phyloP scores from a whole-genome alignment of 2,329 filamentous ascomycete genomes.

The Elsinoe australis region DNA sequence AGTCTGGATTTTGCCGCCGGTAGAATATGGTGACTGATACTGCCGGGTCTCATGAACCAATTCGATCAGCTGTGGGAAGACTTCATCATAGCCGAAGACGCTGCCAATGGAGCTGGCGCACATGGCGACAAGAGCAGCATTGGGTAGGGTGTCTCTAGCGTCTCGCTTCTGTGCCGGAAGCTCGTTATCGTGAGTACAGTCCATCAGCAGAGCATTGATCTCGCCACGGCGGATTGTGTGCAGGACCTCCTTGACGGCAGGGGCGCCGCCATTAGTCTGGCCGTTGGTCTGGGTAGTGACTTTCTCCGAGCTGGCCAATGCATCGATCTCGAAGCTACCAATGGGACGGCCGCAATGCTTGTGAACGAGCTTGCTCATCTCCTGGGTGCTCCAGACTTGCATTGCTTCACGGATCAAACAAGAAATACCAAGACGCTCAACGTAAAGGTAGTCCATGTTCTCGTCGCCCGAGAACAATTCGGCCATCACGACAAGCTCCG shows the following conservation, averaged over 20 bases:
- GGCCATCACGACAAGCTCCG: constrained; percentile 83
- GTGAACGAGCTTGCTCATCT: constrained; percentile 87
- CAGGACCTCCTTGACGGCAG: constrained; percentile 54
- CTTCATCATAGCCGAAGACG: constrained; percentile 96
- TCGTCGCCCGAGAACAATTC: constrained; percentile 95
- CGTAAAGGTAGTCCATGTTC: constrained; percentile 92
- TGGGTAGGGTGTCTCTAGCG: constrained; percentile 86
- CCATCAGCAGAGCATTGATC: constrained; percentile 94
- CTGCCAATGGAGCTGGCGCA: constrained; percentile 90
- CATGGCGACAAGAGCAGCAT: constrained; percentile 90
- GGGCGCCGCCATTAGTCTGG: constrained; percentile 29
- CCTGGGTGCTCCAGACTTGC: constrained; percentile 94
- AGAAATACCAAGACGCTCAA: constrained; percentile 83
- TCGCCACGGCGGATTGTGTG: constrained; percentile 78
- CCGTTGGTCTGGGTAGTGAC: constrained; percentile 26
- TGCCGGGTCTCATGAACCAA: constrained; percentile 80
- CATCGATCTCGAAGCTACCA: constrained; percentile 93
- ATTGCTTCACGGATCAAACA: constrained; percentile 93
- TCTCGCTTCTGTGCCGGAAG: constrained; percentile 91
- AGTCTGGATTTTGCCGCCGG: constrained; percentile 48
- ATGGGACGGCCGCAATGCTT: constrained; percentile 89
- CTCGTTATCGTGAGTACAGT: constrained; percentile 98
- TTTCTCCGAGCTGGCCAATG: constrained; percentile 59
- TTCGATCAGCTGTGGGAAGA: constrained; percentile 89
- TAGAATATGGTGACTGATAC: constrained; percentile 72